Conservation (phyloP, 331 rosid species). For the Erythrophleum ivorense region DNA sequence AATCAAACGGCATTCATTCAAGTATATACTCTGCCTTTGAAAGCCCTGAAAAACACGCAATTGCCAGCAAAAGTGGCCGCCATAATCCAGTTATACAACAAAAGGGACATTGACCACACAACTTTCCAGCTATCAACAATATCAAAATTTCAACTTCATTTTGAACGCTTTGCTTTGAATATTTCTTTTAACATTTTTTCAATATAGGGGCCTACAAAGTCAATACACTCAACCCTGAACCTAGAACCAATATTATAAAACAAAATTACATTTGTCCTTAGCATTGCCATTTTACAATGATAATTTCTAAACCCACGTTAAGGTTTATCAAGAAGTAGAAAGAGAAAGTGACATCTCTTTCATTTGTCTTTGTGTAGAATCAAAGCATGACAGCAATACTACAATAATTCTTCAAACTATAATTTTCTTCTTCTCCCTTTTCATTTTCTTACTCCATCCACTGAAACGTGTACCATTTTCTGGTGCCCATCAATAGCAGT, state of each 20-base stretch:
- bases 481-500: slow-evolving; percentile 36
- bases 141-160: slow-evolving; percentile 28
- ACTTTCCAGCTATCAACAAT: not conserved
- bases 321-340: slow-evolving; percentile 18
- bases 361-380: slow-evolving; percentile 31
- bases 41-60: not conserved
- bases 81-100: not conserved
- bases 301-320: not conserved
- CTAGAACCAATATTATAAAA: slow-evolving; percentile 14
- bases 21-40: not conserved
- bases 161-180: not conserved
- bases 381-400: slow-evolving; percentile 10
- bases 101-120: not conserved
- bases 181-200: not conserved
- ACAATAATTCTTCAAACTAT: slow-evolving; percentile 27
- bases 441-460: slow-evolving; percentile 27
- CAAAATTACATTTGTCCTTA: not conserved
- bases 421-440: slow-evolving; percentile 18
- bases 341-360: not conserved
- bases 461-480: slow-evolving; percentile 22
- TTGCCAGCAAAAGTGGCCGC: not conserved
- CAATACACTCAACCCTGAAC: not conserved
- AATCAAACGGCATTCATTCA: not conserved
- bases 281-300: not conserved
- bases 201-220: not conserved